Percentiles rank a stretch among this genome's conserved stretches.
These are phyloP conservation scores for Aspergillus pseudonomiae DNA, from an alignment of 2,329 filamentous ascomycete species.

Conservation along the genomic window DNA sequence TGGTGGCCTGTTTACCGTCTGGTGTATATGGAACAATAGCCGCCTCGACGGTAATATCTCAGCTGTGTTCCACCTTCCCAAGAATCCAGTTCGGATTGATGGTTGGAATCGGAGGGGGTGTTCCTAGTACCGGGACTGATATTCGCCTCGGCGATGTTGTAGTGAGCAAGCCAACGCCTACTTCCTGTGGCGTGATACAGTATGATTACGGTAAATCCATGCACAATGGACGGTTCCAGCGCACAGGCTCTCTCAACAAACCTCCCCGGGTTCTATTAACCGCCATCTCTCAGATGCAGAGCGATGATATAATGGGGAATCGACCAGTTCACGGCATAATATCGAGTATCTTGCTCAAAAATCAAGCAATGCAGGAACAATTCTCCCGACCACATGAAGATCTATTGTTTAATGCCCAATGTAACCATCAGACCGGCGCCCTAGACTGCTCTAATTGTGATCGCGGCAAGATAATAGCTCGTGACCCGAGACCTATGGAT, in stretches of 20 bases:
- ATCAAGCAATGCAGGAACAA: not conserved
- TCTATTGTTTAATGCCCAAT: constrained; percentile 14
- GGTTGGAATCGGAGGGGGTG: constrained; percentile 35
- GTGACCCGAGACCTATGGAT: constrained; percentile 11
- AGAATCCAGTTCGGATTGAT: constrained; percentile 27
- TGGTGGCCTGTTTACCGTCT: constrained; percentile 26
- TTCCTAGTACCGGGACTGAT: not conserved
- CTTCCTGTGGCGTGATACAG: not conserved
- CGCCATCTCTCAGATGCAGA: constrained; percentile 15
- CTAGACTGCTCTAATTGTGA: constrained; percentile 21
- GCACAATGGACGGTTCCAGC: constrained; percentile 20
- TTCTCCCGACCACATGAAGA: constrained; percentile 19
- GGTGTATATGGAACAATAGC: constrained; percentile 25
- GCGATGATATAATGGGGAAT: not conserved
- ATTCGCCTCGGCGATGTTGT: not conserved
- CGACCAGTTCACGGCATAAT: not conserved
- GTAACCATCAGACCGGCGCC: constrained; percentile 10
- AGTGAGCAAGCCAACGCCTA: not conserved
- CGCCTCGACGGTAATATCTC: constrained; percentile 15
- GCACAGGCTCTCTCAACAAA: constrained; percentile 23
- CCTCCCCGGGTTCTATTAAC: constrained; percentile 19
- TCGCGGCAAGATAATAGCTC: constrained; percentile 14
- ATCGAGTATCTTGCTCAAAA: not conserved
- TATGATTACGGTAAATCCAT: constrained; percentile 22
- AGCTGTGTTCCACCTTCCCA: constrained; percentile 27